phyloP scores from a whole-genome alignment of 495 filamentous ascomycete species.

The Aspergillus heteromorphus region DNA sequence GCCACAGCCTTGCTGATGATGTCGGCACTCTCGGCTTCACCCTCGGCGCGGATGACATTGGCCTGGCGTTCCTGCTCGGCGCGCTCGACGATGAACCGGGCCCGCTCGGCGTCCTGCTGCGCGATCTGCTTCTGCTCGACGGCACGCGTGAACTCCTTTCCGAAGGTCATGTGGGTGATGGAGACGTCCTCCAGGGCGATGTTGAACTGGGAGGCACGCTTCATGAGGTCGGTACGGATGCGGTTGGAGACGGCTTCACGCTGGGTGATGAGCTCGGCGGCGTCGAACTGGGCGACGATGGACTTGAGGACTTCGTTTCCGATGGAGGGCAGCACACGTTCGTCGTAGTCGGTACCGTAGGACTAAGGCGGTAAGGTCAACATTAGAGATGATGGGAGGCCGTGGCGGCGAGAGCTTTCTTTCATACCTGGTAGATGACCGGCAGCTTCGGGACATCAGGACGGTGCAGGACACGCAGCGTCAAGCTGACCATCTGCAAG shows the following conservation, averaged over 20 bases:
- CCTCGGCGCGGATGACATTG: conserved; percentile 95
- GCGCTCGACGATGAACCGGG: conserved; percentile 96
- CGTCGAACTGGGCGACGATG: conserved; percentile 98
- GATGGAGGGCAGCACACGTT: conserved; percentile 98
- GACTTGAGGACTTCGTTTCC: conserved; percentile 99
- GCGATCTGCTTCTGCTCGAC: conserved; percentile 99
- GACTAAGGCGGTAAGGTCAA: conserved; percentile 25
- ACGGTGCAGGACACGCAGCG: conserved; percentile 88
- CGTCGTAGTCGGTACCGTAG: conserved; percentile 97
- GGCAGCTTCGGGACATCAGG: conserved; percentile 89
- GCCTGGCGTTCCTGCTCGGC: conserved; percentile 99
- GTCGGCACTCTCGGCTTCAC: conserved; percentile 93
- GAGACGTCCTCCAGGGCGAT: conserved; percentile 98
- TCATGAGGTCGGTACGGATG: conserved; percentile 90
- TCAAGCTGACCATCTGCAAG: conserved; percentile 99
- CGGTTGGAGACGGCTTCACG: conserved; percentile 93
- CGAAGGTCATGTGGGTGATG: conserved; percentile 99
- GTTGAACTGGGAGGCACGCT: conserved; percentile 97
- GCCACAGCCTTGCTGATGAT: conserved; percentile 88
- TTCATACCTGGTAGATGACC: conserved; percentile 94
- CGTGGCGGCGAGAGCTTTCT: not conserved
- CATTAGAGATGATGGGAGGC: not conserved
- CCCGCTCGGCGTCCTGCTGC: conserved; percentile 96
- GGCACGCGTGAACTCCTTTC: conserved; percentile 95
- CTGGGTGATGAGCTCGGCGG: conserved; percentile 98